Evolutionary conservation across 805 yeast genomes (phyloP).

Genomic region (Barnettozyma sp.): DNA sequence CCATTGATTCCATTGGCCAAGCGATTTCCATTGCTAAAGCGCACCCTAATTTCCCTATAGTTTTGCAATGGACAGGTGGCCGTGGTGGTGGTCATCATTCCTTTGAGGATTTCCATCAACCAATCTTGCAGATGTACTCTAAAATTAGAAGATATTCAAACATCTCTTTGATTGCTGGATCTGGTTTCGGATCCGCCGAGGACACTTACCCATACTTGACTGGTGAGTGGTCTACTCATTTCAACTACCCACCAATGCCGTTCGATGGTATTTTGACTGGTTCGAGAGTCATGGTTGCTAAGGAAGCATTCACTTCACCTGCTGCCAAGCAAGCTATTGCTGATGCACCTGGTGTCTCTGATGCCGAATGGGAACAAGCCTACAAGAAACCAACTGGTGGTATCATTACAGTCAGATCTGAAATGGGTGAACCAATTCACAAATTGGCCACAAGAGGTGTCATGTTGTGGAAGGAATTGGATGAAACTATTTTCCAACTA

Average conservation of each 20-base stretch:
- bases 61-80: conserved; percentile 99
- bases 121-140: conserved; percentile 91
- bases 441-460: conserved; percentile 98
- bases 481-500: conserved; percentile 82
- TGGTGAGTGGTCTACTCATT: conserved; percentile 89
- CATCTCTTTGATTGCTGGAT: conserved; percentile 90
- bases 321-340: conserved; percentile 93
- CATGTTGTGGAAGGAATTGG: conserved; percentile 94
- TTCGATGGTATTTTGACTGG: conserved; percentile 96
- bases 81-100: conserved; percentile 99
- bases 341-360: conserved; percentile 78
- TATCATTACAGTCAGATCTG: conserved; percentile 90
- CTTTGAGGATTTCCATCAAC: conserved; percentile 98
- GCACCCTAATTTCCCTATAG: conserved; percentile 94
- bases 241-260: conserved; percentile 96
- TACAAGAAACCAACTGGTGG: conserved; percentile 97
- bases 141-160: conserved; percentile 87
- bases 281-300: conserved; percentile 95
- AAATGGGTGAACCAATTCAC: conserved; percentile 99
- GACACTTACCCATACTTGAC: conserved; percentile 97
- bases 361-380: conserved; percentile 85
- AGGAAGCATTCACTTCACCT: conserved; percentile 90
- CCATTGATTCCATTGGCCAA: conserved; percentile 84
- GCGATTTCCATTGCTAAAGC: conserved; percentile 88
- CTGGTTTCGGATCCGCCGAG: conserved; percentile 95